Evolutionary conservation across 1,284 basidiomycete species (phyloP).

Genomic region (Apiotrichum sp.): DNA sequence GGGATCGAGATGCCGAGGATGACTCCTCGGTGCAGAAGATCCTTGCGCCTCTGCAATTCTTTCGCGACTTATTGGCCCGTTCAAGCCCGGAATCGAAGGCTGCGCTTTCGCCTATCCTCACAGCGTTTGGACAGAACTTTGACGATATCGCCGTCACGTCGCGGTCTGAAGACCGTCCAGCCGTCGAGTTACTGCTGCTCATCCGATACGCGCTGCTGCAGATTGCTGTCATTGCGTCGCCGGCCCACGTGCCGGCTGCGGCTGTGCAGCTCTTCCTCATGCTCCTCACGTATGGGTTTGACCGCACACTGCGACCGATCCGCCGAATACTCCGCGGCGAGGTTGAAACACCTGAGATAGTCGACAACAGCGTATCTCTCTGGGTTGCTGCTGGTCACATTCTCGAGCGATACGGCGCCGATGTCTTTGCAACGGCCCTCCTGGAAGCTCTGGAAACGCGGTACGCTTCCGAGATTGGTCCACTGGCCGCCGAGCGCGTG

Average conservation of each 20-base stretch:
- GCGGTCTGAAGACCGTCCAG: slow-evolving; percentile 6
- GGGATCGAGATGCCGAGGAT: background rate
- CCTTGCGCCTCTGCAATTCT: slow-evolving; percentile 19
- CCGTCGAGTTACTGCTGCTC: slow-evolving; percentile 42
- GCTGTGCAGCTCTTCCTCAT: slow-evolving; percentile 50
- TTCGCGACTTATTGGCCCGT: slow-evolving; percentile 17
- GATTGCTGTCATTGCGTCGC: slow-evolving; percentile 38
- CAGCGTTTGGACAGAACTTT: slow-evolving; percentile 5
- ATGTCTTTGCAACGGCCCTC: slow-evolving; percentile 46
- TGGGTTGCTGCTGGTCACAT: slow-evolving; percentile 73
- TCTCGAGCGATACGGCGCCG: slow-evolving; percentile 27
- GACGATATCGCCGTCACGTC: slow-evolving; percentile 15
- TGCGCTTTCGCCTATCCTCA: background rate
- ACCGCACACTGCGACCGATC: slow-evolving; percentile 50
- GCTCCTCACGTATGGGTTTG: slow-evolving; percentile 56
- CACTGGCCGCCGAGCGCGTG: slow-evolving; percentile 60
- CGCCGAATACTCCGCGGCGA: slow-evolving; percentile 40
- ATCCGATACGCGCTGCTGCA: slow-evolving; percentile 62
- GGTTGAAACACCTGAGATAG: slow-evolving; percentile 43
- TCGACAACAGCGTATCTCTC: slow-evolving; percentile 56
- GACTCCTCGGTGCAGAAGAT: background rate
- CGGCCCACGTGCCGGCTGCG: slow-evolving; percentile 4
- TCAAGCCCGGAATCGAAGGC: background rate
- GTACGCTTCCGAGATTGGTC: slow-evolving; percentile 31
- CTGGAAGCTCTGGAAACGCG: slow-evolving; percentile 36